These are phyloP conservation scores for Silene coronaria DNA, from an alignment of 179 eudicot genomes.

Conservation along the genomic window DNA sequence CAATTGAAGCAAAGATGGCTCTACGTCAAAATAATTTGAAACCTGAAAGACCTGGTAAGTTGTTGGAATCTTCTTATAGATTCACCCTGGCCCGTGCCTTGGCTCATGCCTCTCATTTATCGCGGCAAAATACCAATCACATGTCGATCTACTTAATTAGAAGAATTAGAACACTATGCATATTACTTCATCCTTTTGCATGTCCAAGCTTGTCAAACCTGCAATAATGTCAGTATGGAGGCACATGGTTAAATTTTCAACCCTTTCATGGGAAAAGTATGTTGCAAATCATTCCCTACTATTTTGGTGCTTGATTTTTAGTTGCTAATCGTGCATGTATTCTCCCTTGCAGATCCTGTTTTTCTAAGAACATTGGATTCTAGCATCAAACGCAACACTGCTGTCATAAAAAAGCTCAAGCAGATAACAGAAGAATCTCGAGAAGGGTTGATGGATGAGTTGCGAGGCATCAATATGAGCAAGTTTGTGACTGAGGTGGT, in stretches of 20 bases:
- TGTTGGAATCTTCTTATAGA: not conserved
- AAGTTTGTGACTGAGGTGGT: slow-evolving; percentile 99
- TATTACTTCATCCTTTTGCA: not conserved
- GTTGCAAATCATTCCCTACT: not conserved
- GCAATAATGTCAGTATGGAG: not conserved
- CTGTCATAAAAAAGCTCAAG: slow-evolving; percentile 94
- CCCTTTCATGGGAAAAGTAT: not conserved
- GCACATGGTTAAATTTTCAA: not conserved
- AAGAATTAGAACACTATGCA: not conserved
- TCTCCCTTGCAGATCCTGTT: slow-evolving; percentile 47
- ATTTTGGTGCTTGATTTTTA: not conserved
- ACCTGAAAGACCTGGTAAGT: slow-evolving; percentile 90
- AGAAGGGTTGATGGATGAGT: slow-evolving; percentile 91
- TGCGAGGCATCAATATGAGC: slow-evolving; percentile 84
- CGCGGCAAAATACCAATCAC: not conserved
- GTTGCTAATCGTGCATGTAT: not conserved
- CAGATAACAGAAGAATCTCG: slow-evolving; percentile 93
- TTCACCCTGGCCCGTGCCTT: not conserved
- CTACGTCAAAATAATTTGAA: slow-evolving; percentile 80
- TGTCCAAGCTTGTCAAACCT: slow-evolving; percentile 1
- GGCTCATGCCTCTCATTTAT: not conserved
- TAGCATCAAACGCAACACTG: slow-evolving; percentile 96
- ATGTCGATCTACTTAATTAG: not conserved
- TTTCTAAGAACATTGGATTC: slow-evolving; percentile 86
- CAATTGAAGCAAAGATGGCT: slow-evolving; percentile 67